These are phyloP conservation scores for Diplocarpon mali DNA, from an alignment of 2,329 filamentous ascomycete species.

Conservation along the genomic window DNA sequence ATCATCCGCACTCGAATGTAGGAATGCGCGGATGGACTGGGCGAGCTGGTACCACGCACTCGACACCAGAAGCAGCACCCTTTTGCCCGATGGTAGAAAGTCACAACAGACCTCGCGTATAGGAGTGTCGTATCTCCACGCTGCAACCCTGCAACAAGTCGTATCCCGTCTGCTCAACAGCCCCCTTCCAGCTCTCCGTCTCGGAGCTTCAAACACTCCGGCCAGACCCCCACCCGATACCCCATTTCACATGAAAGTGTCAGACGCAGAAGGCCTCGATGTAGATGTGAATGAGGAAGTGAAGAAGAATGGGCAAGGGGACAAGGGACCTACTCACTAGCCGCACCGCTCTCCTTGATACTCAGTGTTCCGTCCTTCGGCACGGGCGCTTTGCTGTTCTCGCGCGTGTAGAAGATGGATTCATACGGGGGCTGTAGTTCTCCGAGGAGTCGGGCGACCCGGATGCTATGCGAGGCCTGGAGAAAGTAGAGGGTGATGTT, in stretches of 20 bases:
- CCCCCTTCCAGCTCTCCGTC: constrained; percentile 10
- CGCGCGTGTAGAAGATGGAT: constrained; percentile 31
- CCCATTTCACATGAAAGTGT: constrained; percentile 18
- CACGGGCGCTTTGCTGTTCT: constrained; percentile 31
- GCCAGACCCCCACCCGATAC: background rate
- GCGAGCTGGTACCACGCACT: no score
- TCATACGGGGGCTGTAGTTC: constrained; percentile 33
- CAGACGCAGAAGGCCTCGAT: constrained; percentile 32
- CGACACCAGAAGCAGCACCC: no score
- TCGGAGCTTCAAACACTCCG: constrained; percentile 9
- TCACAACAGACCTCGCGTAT: no score
- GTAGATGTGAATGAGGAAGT: constrained; percentile 29
- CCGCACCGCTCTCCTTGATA: constrained; percentile 35
- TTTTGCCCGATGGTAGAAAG: no score
- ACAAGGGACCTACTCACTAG: constrained; percentile 30
- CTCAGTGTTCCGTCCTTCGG: constrained; percentile 32
- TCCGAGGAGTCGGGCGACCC: constrained; percentile 34
- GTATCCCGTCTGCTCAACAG: constrained; percentile 13
- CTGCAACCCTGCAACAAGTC: constrained; percentile 13
- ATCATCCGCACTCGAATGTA: no score
- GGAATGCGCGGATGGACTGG: no score
- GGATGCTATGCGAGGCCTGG: constrained; percentile 29
- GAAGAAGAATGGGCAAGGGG: background rate
- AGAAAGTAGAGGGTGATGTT: constrained; percentile 34
- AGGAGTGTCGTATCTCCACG: no score